Evolutionary conservation across 176 grass and related monocot genomes (phyloP).

Genomic region (maize (Zea mays)): DNA sequence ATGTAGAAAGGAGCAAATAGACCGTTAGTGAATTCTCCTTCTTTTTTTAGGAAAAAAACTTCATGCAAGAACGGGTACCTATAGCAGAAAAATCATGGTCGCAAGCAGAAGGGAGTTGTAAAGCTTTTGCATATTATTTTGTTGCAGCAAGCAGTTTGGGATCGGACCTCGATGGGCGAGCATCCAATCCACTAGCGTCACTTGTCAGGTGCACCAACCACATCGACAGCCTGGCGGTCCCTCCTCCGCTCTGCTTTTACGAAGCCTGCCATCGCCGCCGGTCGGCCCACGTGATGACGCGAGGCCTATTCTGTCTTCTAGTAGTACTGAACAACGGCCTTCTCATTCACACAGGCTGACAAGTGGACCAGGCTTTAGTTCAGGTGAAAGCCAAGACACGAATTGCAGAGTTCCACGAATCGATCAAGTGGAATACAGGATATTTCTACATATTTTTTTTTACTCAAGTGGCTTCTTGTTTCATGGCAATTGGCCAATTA

Average conservation of each 20-base stretch:
- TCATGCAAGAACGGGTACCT: no score
- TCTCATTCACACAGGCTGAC: neutral
- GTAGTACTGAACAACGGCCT: neutral
- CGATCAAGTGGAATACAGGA: neutral
- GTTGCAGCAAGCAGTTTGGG: neutral
- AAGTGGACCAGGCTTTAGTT: conserved; percentile 18
- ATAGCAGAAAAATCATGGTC: neutral
- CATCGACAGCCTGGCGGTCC: conserved; percentile 5
- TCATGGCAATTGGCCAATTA: neutral
- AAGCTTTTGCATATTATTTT: neutral
- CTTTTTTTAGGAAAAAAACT: no score
- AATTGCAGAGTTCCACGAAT: neutral
- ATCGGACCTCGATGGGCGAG: neutral
- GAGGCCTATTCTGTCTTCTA: neutral
- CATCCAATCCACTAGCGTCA: conserved; percentile 31
- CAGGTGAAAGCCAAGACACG: neutral
- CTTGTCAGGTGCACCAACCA: conserved; percentile 34
- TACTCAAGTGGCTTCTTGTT: neutral
- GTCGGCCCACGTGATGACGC: neutral
- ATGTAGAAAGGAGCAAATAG: no score
- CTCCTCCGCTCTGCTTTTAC: neutral
- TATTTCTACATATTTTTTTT: neutral
- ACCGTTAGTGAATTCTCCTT: no score
- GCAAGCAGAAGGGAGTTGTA: neutral
- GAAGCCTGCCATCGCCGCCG: neutral